These are phyloP conservation scores for Cutaneotrichosporon sp. DNA, from an alignment of 1,284 basidiomycete species.

Conservation along the genomic window DNA sequence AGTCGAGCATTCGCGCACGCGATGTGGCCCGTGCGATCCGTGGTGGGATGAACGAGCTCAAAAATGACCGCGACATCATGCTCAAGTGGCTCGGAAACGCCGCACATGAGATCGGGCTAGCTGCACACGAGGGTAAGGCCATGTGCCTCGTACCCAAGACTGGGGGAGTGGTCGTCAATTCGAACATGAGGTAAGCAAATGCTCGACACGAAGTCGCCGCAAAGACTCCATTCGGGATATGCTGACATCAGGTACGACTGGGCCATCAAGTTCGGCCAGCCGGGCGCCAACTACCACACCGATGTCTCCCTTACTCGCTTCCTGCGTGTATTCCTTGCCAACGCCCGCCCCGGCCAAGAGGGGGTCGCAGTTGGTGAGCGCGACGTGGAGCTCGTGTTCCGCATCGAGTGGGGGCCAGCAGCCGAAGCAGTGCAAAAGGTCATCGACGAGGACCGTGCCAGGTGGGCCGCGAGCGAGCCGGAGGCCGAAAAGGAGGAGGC, in stretches of 20 bases:
- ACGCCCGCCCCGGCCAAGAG: slow-evolving; percentile 10
- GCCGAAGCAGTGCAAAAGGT: slow-evolving; percentile 12
- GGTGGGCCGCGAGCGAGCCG: slow-evolving; percentile 10
- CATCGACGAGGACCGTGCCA: slow-evolving; percentile 12
- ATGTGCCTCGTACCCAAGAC: slow-evolving; percentile 19
- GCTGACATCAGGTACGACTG: slow-evolving; percentile 22
- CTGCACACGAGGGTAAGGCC: slow-evolving; percentile 14
- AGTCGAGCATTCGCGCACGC: slow-evolving; percentile 6
- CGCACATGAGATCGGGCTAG: slow-evolving; percentile 10
- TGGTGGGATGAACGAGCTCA: slow-evolving; percentile 14
- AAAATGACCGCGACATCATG: slow-evolving; percentile 13
- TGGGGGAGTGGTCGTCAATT: slow-evolving; percentile 24
- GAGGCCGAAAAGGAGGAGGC: slow-evolving; percentile 1
- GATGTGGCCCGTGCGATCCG: slow-evolving; percentile 14
- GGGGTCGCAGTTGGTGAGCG: background rate
- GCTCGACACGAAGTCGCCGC: too few relatives aligned
- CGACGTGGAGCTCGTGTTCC: slow-evolving; percentile 17
- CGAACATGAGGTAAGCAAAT: slow-evolving; percentile 29
- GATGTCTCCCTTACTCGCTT: slow-evolving; percentile 16
- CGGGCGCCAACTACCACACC: slow-evolving; percentile 21
- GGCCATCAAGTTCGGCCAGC: slow-evolving; percentile 26
- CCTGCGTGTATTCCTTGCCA: slow-evolving; percentile 28
- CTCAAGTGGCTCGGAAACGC: slow-evolving; percentile 20
- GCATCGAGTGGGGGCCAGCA: slow-evolving; percentile 10
- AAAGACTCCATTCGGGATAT: too few relatives aligned